Base-by-base conservation (phyloP, 306 rosid species). In the Prunus fruticosa region DNA sequence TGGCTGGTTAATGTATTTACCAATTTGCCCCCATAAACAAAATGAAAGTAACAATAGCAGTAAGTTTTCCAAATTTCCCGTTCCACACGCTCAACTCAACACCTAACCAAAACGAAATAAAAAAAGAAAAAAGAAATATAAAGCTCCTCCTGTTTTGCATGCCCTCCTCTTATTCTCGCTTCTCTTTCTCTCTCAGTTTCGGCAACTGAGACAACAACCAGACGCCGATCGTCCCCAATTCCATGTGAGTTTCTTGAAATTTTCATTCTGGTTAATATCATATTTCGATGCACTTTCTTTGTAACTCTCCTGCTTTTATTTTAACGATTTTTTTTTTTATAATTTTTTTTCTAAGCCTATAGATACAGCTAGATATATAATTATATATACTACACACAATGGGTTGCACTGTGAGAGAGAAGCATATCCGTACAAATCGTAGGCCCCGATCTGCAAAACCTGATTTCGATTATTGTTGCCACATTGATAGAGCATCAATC, bases 391-490 rank as follows among this genome's bases (percentile, higher is more conserved):
- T 4, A 30, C 8, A 2, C 71, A 43, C 30, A 72, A 94, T 94
- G 97, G 98, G 98, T 69, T 90, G 97, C 78, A 87, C 92, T 13
- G 86, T 87, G 66, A 90, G 95, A 68, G 98, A 94, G 50, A 94
- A 94, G 73, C 97, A 91, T 56, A 57, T 91, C 81, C 91, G 96
- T 49, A 78, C 96, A 11, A 90, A 85, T 86, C 97, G 96, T 82
- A 85, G 84, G 53, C 63, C 79, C 45, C 90, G 96, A 80, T 85
- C 96, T 25, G 64, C 18, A 28, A 90, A 88, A 79, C 27, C 84
- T 56, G 91, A 85, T 77, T n/a, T 77, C 6, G 96, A 86, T 78
- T 85, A 88, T 0, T 79, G 81, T 53, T 78, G 75, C 72, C 69
- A 50, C 43, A 46, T 47, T 7, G 98, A 92, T 27, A 84, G 81